Evolutionary conservation across 1,284 basidiomycete genomes (phyloP), one percentile per base, ranked within the genome.

Genomic region (Rhodotorula sp.): DNA sequence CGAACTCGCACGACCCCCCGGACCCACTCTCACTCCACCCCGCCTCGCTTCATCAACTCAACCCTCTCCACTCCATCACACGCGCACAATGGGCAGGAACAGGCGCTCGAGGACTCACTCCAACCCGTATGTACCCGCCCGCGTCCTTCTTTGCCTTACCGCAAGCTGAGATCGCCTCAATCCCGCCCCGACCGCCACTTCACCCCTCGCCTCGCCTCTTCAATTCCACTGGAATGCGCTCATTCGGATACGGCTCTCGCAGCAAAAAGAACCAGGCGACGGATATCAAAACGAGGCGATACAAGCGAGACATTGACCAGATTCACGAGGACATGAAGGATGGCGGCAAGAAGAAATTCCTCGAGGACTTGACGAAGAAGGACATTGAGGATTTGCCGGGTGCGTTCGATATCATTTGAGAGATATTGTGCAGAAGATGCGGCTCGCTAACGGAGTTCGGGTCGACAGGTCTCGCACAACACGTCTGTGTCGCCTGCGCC

Each of bases 211-310:
- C 30, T 26, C 53, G 1, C 53, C 31, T 48, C 44, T 16, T 7
- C 20, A 34, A 34, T 15, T 11, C 1, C 6, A 3, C n/a, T 4
- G 11, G 22, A 10, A 1, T 13, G 6, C 44, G 28, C 18, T 8
- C 4, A 9, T 46, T 9, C 22, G 28, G 13, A 4, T 26, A 6
- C 20, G 22, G 20, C 11, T 8, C 54, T 16, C 53, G 4, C 59
- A 75, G 73, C 46, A 71, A 69, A 46, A 75, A 75, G 73, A 75
- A 75, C 52, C 73, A 75, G 58, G 73, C 62, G 0, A 70, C 69
- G 20, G 58, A 57, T 10, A 56, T 61, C 13, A 75, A 75, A 65
- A 69, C 69, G 30, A 59, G 62, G 16, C 62, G 73, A 2, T 75
- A 69, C 59, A 44, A 61, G 18, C 61, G 73, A 30, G 67, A 69